Evolutionary conservation across 306 rosid genomes (phyloP), one percentile per base, ranked within the genome.

Genomic region (Vigna reflexopilosa): DNA sequence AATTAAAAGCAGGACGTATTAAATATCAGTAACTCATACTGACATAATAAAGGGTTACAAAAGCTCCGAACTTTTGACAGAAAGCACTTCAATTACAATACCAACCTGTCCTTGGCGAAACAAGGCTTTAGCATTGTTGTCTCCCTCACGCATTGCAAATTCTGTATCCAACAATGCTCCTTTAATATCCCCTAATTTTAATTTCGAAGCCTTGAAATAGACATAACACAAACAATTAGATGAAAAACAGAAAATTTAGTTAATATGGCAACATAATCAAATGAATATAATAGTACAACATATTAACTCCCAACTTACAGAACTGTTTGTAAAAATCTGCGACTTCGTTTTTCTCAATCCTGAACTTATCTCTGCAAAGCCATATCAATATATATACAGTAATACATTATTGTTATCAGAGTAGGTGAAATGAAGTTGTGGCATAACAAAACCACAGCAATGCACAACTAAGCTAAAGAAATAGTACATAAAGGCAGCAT

Each of bases 61-160:
- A 34, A 73, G 59, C 34, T 76, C 38, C 59, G 48, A 38, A 38
- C 30, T 49, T 10, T 32, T 24, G 67, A 75, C 24, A 32, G 24
- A 36, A 67, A 36, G 40, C 30, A 36, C 40, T 52, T 34, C 76
- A 76, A 47, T 62, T 44, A 80, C 67, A 38, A 78, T 75, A 88
- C 88, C 85, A 85, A 94, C 98, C 97, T 94, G 98, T 65, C 98
- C 98, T 83, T 94, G 96, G 69, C 98, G 97, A 65, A 94, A 94
- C 83, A 92, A 85, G 68, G 98, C 98, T 85, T 94, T 94, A 44
- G 87, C 98, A 87, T 94, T 92, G 82, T 90, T 75, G 9, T 86
- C 91, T 80, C 97, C 98, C 32, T 94, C 98, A 50, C 95, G 94
- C 85, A 92, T 89, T 24, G 98, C 98, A 77, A 92, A 94, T 77